Percentiles rank a stretch among this genome's conserved stretches.
These are phyloP conservation scores for Komagataella kurtzmanii DNA, from an alignment of 805 yeast species.

Conservation along the genomic window DNA sequence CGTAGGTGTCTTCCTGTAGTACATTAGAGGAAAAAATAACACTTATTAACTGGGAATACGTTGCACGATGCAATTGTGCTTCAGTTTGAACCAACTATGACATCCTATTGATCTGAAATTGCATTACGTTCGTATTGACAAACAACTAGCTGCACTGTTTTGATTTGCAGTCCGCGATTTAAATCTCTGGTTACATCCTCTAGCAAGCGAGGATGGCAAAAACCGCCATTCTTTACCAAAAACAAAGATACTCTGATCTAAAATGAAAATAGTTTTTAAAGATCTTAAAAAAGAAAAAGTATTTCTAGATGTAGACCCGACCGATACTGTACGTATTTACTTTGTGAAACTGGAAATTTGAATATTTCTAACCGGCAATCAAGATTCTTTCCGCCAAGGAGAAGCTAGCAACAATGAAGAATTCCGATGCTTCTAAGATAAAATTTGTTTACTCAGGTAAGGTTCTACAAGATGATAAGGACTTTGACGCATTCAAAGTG, in stretches of 20 bases:
- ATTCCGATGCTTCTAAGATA: conserved; percentile 9
- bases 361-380: not conserved
- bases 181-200: no score
- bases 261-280: conserved; percentile 72
- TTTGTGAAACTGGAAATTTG: not conserved
- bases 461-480: conserved; percentile 73
- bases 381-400: conserved; percentile 57
- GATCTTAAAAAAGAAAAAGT: conserved; percentile 89
- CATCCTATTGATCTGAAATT: no score
- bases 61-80: no score
- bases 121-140: no score
- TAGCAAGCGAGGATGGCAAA: not conserved
- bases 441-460: conserved; percentile 27
- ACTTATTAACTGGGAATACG: no score
- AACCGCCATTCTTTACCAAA: not conserved
- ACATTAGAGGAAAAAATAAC: no score
- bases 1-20: not conserved
- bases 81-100: no score
- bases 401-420: conserved; percentile 53
- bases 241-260: not conserved
- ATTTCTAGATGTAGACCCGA: conserved; percentile 59
- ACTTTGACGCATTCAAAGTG: conserved; percentile 57
- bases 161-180: not conserved
- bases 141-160: not conserved
- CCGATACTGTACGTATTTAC: conserved; percentile 42